These are phyloP conservation scores for Sporothrix curviconia DNA, from an alignment of 2,329 filamentous ascomycete species.

Conservation along the genomic window DNA sequence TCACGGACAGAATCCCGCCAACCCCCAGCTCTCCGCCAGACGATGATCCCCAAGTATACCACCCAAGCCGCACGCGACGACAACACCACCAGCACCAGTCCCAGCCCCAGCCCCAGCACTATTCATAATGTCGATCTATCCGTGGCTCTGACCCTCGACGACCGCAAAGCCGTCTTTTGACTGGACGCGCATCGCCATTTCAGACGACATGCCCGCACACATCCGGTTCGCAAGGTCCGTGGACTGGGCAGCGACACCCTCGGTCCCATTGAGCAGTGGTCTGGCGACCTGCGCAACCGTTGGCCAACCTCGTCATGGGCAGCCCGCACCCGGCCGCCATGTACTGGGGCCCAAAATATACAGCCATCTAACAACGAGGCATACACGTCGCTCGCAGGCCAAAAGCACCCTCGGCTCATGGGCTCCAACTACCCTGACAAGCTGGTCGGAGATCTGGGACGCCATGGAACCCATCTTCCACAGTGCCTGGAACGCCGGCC, in stretches of 20 bases:
- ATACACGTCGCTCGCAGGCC: constrained; percentile 62
- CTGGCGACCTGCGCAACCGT: constrained; percentile 62
- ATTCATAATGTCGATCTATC: too few species aligned
- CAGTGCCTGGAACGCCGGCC: constrained; percentile 60
- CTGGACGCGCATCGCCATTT: constrained; percentile 67
- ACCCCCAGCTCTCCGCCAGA: background rate
- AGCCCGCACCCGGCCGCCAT: constrained; percentile 68
- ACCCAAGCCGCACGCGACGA: too few species aligned
- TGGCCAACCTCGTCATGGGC: constrained; percentile 78
- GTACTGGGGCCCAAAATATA: constrained; percentile 71
- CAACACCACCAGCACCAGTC: too few species aligned
- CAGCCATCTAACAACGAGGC: constrained; percentile 68
- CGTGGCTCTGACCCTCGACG: too few species aligned
- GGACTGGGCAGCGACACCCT: constrained; percentile 70
- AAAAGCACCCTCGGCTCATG: constrained; percentile 72
- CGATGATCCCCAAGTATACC: too few species aligned
- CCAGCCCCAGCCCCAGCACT: too few species aligned
- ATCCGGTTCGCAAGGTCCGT: constrained; percentile 65
- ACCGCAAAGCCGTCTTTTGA: constrained; percentile 56
- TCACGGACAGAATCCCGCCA: background rate
- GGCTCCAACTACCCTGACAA: constrained; percentile 61
- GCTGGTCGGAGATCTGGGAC: constrained; percentile 70
- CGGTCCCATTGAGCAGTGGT: constrained; percentile 70
- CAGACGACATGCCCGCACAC: constrained; percentile 58
- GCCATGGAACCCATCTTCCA: constrained; percentile 62